phyloP scores from a whole-genome alignment of 495 filamentous ascomycete genomes.

The Aspergillus carlsbadensis region DNA sequence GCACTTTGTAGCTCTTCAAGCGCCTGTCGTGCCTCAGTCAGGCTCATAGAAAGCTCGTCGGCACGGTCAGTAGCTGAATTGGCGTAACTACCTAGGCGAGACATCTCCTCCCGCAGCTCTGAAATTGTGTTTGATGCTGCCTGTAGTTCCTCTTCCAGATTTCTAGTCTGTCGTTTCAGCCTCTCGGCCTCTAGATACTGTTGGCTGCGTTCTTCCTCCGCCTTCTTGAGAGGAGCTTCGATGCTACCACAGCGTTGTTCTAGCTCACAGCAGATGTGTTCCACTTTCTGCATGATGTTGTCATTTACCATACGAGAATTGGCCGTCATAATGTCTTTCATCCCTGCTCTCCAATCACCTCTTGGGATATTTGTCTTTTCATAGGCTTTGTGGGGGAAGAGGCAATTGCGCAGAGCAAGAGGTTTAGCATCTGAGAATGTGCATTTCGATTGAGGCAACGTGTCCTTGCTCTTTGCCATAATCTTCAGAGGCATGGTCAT shows the following conservation, averaged over 20 bases:
- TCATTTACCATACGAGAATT: conserved; percentile 37
- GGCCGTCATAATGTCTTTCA: conserved; percentile 36
- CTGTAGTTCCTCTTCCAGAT: conserved; percentile 27
- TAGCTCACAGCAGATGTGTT: conserved; percentile 53
- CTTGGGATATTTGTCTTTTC: conserved; percentile 19
- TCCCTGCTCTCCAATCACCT: conserved; percentile 44
- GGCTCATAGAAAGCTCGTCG: conserved; percentile 30
- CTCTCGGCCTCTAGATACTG: conserved; percentile 26
- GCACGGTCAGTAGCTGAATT: conserved; percentile 21
- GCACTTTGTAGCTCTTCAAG: conserved; percentile 26
- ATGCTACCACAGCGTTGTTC: conserved; percentile 52
- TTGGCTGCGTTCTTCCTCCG: conserved; percentile 43
- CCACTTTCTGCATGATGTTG: conserved; percentile 45
- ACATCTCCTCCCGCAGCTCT: conserved; percentile 30
- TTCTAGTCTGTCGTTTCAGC: conserved; percentile 27
- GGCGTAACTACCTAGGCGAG: conserved; percentile 29
- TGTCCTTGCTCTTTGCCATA: conserved; percentile 13
- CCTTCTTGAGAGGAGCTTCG: conserved; percentile 47
- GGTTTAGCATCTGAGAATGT: conserved; percentile 18
- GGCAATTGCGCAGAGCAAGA: conserved; percentile 9
- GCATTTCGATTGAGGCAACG: conserved; percentile 16
- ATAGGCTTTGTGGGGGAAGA: conserved; percentile 12
- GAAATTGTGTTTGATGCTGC: conserved; percentile 21
- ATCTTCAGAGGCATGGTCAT: conserved; percentile 16
- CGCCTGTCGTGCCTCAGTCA: conserved; percentile 25